These are phyloP conservation scores for Tetraselmis striata DNA, from an alignment of 139 green algal species.

Conservation along the genomic window DNA sequence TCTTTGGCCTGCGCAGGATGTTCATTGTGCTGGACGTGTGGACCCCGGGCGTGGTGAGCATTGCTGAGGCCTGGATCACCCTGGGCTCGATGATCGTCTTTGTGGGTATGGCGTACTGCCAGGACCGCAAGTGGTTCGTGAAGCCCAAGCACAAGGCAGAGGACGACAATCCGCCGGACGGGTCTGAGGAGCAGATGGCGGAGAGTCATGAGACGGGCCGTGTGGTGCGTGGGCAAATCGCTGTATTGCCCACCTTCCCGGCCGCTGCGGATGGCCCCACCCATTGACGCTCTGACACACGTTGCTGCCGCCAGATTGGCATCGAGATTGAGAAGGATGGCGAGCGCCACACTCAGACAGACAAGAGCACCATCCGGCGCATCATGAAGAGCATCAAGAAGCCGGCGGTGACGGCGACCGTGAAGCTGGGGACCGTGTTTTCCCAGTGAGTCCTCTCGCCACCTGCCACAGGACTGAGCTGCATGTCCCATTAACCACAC, in stretches of 20 bases:
- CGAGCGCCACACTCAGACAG: background rate
- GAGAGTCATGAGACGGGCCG: too few species aligned
- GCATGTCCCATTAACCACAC: background rate
- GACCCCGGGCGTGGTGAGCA: conserved; percentile 15
- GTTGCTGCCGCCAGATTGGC: too few species aligned
- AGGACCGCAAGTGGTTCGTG: conserved; percentile 6
- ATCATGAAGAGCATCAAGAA: background rate
- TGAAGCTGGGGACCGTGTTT: background rate
- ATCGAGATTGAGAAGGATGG: background rate
- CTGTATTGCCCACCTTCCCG: too few species aligned
- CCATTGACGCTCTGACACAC: too few species aligned
- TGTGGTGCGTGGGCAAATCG: too few species aligned
- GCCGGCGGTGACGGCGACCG: background rate
- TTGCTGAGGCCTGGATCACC: conserved; percentile 16
- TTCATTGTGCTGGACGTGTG: conserved; percentile 17
- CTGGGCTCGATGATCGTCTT: conserved; percentile 6
- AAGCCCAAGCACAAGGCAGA: too few species aligned
- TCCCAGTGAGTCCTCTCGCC: background rate
- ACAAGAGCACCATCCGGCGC: background rate
- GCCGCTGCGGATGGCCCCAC: too few species aligned
- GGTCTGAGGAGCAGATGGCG: too few species aligned
- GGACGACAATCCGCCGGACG: too few species aligned
- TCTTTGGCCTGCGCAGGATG: too few species aligned
- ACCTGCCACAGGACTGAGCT: background rate
- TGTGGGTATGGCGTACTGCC: conserved; percentile 9